A percentile compares a stretch with the other conserved stretches of the same genome.
Evolutionary conservation across 305 asterid genomes (phyloP).

Genomic region (Fraxinus angustifolia): DNA sequence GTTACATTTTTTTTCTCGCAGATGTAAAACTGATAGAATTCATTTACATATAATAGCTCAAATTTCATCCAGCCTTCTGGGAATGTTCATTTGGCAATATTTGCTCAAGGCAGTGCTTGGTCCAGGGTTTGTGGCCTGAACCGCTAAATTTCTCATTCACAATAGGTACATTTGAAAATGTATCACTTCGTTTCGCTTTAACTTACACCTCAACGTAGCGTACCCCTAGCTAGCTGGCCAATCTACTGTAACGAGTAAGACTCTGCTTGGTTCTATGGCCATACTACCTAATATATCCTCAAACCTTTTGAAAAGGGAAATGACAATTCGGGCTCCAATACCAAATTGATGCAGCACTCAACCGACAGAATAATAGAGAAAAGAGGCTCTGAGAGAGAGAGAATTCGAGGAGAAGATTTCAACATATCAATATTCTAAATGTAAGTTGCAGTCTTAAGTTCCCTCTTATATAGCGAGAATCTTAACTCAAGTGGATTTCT

Average conservation of each 20-base stretch:
- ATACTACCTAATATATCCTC: too few species aligned
- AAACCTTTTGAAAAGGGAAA: neutral
- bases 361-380: too few species aligned
- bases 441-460: neutral
- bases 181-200: too few species aligned
- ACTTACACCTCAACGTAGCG: neutral
- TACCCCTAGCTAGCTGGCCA: neutral
- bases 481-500: neutral
- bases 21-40: conserved; percentile 46
- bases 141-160: too few species aligned
- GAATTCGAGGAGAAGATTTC: neutral
- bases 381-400: neutral
- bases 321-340: too few species aligned
- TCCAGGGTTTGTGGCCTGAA: too few species aligned
- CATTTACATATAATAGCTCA: conserved; percentile 37
- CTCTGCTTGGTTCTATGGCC: too few species aligned
- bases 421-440: too few species aligned
- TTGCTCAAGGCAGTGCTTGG: too few species aligned
- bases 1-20: conserved; percentile 24
- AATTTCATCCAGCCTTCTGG: conserved; percentile 24
- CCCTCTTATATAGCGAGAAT: neutral
- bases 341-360: too few species aligned
- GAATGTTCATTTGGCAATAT: neutral
- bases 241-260: too few species aligned
- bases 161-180: too few species aligned